Evolutionary conservation across 177 flowering plant species (phyloP), one percentile per base, ranked within the genome.

Genomic region (Tripterygium wilfordii): DNA sequence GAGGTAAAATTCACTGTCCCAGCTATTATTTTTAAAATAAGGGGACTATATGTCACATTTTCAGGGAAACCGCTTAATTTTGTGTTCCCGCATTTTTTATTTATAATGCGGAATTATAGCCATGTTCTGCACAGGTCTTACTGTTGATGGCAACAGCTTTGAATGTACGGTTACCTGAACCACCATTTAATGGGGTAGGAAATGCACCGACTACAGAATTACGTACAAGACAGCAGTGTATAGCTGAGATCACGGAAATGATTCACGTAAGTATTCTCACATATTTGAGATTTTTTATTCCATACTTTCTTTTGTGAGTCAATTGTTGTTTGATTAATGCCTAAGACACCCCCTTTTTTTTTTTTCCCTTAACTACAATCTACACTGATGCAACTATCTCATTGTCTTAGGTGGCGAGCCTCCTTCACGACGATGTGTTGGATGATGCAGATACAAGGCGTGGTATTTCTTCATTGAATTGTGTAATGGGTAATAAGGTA

Each of bases 191-290:
- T 45, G 52, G 30, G 5, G 64, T 57, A 18, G 66, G 55, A 53
- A 71, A 68, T 57, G 35, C 64, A 22, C 36, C 72, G 49, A 30
- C 77, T 41, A 51, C 58, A 19, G 95, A 85, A 30, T 43, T 83
- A 23, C 88, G 96, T 31, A 25, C 73, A 36, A 73, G 89, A 51
- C 97, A 88, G 49, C 96, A 82, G 53, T 47, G 65, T 51, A 82
- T 92, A 54, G 96, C 98, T 53, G 96, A 86, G 79, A 83, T 92
- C 54, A 89, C 96, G n/a, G 98, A 92, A 67, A 89, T 94, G 99
- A 89, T 94, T 42, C 97, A 94, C 83, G 97, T 92, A 3, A 62
- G 89, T 75, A n/a, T 49, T 13, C 54, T 54, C 5, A 0, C 8
- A 26, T 14, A 19, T 56, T 28, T 22, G 10, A 20, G n/a, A 1